phyloP scores from a whole-genome alignment of 371 early-diverging fungal species.

The Actinomortierella ambigua region DNA sequence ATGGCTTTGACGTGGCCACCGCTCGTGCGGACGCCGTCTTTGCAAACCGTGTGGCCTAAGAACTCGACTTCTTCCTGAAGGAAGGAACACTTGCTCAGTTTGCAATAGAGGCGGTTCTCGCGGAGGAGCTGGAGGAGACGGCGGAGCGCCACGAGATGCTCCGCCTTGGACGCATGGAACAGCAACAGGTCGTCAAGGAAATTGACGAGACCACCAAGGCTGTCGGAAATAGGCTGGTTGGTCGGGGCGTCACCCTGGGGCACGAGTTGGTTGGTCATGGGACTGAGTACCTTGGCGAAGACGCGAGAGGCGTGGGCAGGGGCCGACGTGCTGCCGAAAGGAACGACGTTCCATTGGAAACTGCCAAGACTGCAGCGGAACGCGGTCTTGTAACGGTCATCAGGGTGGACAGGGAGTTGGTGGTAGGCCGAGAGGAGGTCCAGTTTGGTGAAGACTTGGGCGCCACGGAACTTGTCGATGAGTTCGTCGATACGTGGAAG shows the following conservation, averaged over 20 bases:
- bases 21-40: slow-evolving; percentile 8
- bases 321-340: slow-evolving; percentile 55
- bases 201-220: slow-evolving; percentile 51
- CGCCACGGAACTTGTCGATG: slow-evolving; percentile 44
- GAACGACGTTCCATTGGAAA: slow-evolving; percentile 52
- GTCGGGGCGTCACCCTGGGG: no score
- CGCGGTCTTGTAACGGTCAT: slow-evolving; percentile 42
- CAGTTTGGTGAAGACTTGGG: slow-evolving; percentile 51
- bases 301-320: slow-evolving; percentile 49
- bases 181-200: slow-evolving; percentile 53
- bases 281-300: slow-evolving; percentile 21
- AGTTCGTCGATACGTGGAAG: slow-evolving; percentile 55
- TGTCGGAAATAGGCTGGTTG: no score
- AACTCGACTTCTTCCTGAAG: slow-evolving; percentile 4
- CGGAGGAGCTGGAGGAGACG: slow-evolving; percentile 45
- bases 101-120: slow-evolving; percentile 43
- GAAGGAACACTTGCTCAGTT: slow-evolving; percentile 55
- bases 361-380: slow-evolving; percentile 49
- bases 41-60: slow-evolving; percentile 4
- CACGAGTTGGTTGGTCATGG: background rate
- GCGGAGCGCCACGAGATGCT: slow-evolving; percentile 50
- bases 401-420: slow-evolving; percentile 18
- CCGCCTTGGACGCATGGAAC: slow-evolving; percentile 52
- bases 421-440: slow-evolving; percentile 48
- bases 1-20: slow-evolving; percentile 10